These are phyloP conservation scores for Bonia amplexicaulis DNA, from an alignment of 176 grass and related monocot genomes.

Conservation along the genomic window DNA sequence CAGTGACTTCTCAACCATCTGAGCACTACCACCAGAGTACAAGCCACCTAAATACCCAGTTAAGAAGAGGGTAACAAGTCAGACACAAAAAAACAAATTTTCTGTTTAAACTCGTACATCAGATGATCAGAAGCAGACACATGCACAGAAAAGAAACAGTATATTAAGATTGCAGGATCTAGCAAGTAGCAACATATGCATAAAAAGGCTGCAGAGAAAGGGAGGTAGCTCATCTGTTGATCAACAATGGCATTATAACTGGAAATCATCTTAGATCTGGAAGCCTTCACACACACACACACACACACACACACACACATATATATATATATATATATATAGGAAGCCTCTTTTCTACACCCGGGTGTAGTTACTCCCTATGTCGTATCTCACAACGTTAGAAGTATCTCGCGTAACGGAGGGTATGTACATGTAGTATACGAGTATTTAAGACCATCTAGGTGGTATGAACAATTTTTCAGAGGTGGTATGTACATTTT, in stretches of 20 bases:
- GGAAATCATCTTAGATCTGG: not conserved
- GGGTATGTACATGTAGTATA: no score
- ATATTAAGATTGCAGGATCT: not conserved
- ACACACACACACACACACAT: no score
- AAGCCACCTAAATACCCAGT: constrained; percentile 68
- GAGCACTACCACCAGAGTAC: constrained; percentile 94
- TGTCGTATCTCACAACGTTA: no score
- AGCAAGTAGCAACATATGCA: not conserved
- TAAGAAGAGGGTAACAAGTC: constrained; percentile 3
- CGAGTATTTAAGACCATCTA: no score
- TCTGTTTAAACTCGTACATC: not conserved
- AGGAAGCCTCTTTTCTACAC: no score
- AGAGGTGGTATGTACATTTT: no score
- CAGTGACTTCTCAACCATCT: constrained; percentile 93
- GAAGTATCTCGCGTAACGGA: no score
- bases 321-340: no score
- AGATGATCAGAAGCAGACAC: not conserved
- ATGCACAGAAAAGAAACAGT: not conserved
- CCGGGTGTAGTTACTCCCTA: no score
- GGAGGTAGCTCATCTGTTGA: constrained; percentile 6
- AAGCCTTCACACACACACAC: no score
- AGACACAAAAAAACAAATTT: no score
- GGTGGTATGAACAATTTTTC: no score
- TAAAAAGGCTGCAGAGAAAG: not conserved
- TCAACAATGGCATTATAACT: not conserved